These are phyloP conservation scores for Colletotrichum cereale DNA, from an alignment of 2,329 filamentous ascomycete genomes.

Conservation along the genomic window DNA sequence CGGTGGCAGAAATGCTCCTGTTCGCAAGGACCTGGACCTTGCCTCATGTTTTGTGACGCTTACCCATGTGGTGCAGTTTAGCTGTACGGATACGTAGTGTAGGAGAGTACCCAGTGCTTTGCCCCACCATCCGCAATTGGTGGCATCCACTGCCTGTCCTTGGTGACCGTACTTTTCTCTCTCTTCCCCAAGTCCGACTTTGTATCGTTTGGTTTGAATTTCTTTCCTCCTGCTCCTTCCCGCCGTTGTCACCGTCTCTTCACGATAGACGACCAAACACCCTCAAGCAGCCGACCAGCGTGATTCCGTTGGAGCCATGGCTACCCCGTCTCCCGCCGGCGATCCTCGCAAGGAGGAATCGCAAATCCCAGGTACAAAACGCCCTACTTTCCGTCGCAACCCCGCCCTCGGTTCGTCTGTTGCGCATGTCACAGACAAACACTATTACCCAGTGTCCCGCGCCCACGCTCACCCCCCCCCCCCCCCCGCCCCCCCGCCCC, in stretches of 20 bases:
- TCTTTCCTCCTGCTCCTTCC: slow-evolving; percentile 30
- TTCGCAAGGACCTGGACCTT: slow-evolving; percentile 1
- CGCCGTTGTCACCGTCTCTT: slow-evolving; percentile 5
- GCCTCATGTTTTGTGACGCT: slow-evolving; percentile 5
- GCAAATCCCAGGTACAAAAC: slow-evolving; percentile 36
- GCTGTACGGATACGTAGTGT: neutral
- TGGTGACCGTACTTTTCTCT: slow-evolving; percentile 39
- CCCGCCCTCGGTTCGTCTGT: slow-evolving; percentile 41
- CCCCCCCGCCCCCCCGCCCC: slow-evolving; percentile 4
- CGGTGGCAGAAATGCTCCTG: neutral
- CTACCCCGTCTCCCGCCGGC: slow-evolving; percentile 23
- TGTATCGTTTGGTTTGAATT: slow-evolving; percentile 35
- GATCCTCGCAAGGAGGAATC: slow-evolving; percentile 27
- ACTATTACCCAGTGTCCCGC: slow-evolving; percentile 18
- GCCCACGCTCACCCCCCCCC: slow-evolving; percentile 5
- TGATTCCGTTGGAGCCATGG: slow-evolving; percentile 24
- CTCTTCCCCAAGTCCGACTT: slow-evolving; percentile 28
- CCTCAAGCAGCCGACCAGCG: neutral
- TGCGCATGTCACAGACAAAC: slow-evolving; percentile 39
- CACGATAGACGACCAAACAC: neutral
- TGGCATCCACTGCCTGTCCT: slow-evolving; percentile 31
- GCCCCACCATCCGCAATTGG: slow-evolving; percentile 42
- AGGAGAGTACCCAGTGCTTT: slow-evolving; percentile 7
- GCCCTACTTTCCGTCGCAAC: slow-evolving; percentile 37
- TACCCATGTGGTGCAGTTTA: slow-evolving; percentile 19